phyloP scores from a whole-genome alignment of 2,329 filamentous ascomycete species.

The Beauveria sp. region DNA sequence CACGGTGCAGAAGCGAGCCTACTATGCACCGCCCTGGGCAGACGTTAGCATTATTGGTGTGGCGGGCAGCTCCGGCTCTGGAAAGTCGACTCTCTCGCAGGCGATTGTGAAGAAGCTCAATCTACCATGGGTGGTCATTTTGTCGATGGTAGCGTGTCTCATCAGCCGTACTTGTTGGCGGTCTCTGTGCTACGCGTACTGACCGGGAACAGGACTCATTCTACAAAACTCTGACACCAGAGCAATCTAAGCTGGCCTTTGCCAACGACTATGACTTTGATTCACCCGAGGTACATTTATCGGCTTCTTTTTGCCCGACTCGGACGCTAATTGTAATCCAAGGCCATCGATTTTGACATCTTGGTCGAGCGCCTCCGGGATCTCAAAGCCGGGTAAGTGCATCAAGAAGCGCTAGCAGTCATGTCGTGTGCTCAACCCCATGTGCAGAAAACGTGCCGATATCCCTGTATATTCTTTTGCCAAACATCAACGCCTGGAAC shows the following conservation, averaged over 20 bases:
- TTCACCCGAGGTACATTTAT: constrained; percentile 57
- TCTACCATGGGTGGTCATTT: constrained; percentile 93
- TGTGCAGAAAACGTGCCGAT: constrained; percentile 70
- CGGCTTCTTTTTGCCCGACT: background rate
- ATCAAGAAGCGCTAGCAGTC: background rate
- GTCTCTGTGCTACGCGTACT: background rate
- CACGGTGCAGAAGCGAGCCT: constrained; percentile 51
- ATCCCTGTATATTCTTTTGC: constrained; percentile 94
- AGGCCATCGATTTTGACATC: constrained; percentile 88
- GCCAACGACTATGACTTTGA: constrained; percentile 94
- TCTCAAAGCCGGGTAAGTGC: constrained; percentile 80
- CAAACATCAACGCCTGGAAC: constrained; percentile 71
- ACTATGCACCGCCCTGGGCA: constrained; percentile 92
- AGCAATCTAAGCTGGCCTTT: constrained; percentile 75
- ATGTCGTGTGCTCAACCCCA: constrained; percentile 10
- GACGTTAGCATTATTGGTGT: constrained; percentile 95
- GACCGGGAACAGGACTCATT: constrained; percentile 74
- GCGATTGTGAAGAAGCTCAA: constrained; percentile 86
- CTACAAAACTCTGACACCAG: constrained; percentile 80
- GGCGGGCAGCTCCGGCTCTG: constrained; percentile 86
- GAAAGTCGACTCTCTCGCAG: constrained; percentile 89
- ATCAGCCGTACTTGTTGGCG: background rate
- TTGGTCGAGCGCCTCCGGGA: constrained; percentile 72
- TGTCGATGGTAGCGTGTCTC: constrained; percentile 69
- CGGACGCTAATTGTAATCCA: background rate